Evolutionary conservation across 2,329 filamentous ascomycete genomes (phyloP).

Genomic region (Cladophialophora psammophila): DNA sequence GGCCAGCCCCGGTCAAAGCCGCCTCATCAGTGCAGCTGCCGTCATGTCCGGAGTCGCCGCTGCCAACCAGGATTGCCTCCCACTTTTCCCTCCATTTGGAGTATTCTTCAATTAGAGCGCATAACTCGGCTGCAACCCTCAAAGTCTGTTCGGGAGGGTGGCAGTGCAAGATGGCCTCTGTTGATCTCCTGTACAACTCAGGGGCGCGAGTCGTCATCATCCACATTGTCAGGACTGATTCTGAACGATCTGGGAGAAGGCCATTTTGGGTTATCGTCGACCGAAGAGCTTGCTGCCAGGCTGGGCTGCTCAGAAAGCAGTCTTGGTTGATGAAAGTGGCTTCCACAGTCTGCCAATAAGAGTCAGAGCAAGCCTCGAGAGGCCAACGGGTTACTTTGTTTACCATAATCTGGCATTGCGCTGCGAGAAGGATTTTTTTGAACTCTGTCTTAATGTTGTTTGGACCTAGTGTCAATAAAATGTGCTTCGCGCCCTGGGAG

Average conservation of each 20-base stretch:
- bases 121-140: slow-evolving; percentile 9
- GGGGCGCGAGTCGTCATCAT: slow-evolving; percentile 19
- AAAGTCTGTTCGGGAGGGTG: background rate
- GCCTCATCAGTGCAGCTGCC: slow-evolving; percentile 3
- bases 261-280: slow-evolving; percentile 10
- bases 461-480: slow-evolving; percentile 23
- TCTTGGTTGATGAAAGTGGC: slow-evolving; percentile 26
- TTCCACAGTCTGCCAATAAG: slow-evolving; percentile 19
- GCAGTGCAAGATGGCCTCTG: slow-evolving; percentile 14
- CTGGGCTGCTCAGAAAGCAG: slow-evolving; percentile 24
- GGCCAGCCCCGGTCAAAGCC: background rate
- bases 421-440: slow-evolving; percentile 24
- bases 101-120: slow-evolving; percentile 14
- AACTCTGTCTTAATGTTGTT: slow-evolving; percentile 24
- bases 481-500: slow-evolving; percentile 22
- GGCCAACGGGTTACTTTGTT: background rate
- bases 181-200: slow-evolving; percentile 23
- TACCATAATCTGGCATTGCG: slow-evolving; percentile 25
- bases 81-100: slow-evolving; percentile 18
- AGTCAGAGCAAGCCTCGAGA: background rate
- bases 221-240: slow-evolving; percentile 26
- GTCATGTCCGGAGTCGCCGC: background rate
- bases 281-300: slow-evolving; percentile 24
- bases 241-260: slow-evolving; percentile 20
- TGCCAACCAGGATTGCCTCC: slow-evolving; percentile 8